A percentile compares a stretch with the other conserved stretches of the same genome.
These are phyloP conservation scores for Pestalotiopsis sp. DNA, from an alignment of 2,329 filamentous ascomycete genomes.

Conservation along the genomic window DNA sequence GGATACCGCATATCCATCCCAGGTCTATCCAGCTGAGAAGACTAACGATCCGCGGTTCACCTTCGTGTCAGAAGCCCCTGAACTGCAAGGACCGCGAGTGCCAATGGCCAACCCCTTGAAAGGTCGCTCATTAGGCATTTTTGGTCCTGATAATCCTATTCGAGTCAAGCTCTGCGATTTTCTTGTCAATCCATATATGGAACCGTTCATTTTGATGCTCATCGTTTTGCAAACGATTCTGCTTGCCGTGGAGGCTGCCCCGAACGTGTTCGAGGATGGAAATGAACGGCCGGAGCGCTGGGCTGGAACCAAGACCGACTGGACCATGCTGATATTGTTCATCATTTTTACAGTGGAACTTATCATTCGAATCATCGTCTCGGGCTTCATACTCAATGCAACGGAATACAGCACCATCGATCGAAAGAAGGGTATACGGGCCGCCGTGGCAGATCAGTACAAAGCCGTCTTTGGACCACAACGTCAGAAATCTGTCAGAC, in stretches of 20 bases:
- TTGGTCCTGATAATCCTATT: slow-evolving; percentile 76
- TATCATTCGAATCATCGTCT: slow-evolving; percentile 83
- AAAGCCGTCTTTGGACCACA: slow-evolving; percentile 81
- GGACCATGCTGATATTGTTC: slow-evolving; percentile 81
- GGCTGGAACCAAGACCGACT: slow-evolving; percentile 71
- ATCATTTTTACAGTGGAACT: slow-evolving; percentile 88
- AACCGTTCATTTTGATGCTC: slow-evolving; percentile 82
- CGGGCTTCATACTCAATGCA: slow-evolving; percentile 89
- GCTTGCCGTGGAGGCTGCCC: slow-evolving; percentile 81
- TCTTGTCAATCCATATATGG: slow-evolving; percentile 82
- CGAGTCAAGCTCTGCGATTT: slow-evolving; percentile 78
- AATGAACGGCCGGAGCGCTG: slow-evolving; percentile 65
- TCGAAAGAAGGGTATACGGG: slow-evolving; percentile 72
- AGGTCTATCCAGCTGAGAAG: slow-evolving; percentile 52
- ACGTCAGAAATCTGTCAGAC: slow-evolving; percentile 67
- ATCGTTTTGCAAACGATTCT: slow-evolving; percentile 88
- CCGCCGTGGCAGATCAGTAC: slow-evolving; percentile 76
- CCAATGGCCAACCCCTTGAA: slow-evolving; percentile 74
- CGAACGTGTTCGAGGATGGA: slow-evolving; percentile 67
- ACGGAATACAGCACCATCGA: slow-evolving; percentile 91
- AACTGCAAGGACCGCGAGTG: slow-evolving; percentile 30
- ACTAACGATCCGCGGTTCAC: slow-evolving; percentile 33
- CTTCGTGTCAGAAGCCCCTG: slow-evolving; percentile 26
- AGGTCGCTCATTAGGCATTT: slow-evolving; percentile 84
- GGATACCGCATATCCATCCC: slow-evolving; percentile 56